Base-by-base conservation (phyloP, 257 asterid genomes). In the Lithospermum erythrorhizon region DNA sequence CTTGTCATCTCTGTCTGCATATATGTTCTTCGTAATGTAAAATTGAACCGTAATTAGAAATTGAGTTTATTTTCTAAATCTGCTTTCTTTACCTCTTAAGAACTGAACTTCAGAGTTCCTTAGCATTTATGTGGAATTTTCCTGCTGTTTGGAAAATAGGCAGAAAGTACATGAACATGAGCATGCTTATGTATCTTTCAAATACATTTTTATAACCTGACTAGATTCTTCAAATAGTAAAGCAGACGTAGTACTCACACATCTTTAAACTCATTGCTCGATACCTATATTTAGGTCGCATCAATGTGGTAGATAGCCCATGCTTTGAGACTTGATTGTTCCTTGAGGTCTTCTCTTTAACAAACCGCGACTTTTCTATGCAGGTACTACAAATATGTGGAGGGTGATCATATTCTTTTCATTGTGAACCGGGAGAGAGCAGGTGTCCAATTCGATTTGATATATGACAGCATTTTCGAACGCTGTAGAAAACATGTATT, bases 361-460 rank as follows among this genome's bases (percentile, higher is more conserved):
- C 49, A 0, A 29, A 48, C 47, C 10, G 9, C 9, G n/a, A 1
- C 68, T 9, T 23, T 17, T 15, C 41, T 57, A 7, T 75, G 71
- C 83, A 93, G 97, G 97, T 89, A 86, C 61, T 93, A 93, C 79
- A 89, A 89, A 85, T 67, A 89, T 9, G 90, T 93, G 37, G 95
- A 89, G 70, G 98, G 98, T 0, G 98, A 93, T 69, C 98, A 93
- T 76, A 83, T 89, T 68, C 87, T 89, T 59, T 93, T 89, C 82
- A 80, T 93, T 25, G 76, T 93, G 61, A 93, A 93, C 74, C 79
- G 96, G 21, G 99, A 93, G 74, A 83, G 99, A 62, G 99, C 96
- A 0, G 95, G 96, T 17, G 81, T 86, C 54, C 85, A 93, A 30
- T 93, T 93, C 24, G 97, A 93, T 74, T 68, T 93, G 81, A 81